phyloP scores from a whole-genome alignment of 1,139 yeast genomes.

The Kluyveromyces marxianus region DNA sequence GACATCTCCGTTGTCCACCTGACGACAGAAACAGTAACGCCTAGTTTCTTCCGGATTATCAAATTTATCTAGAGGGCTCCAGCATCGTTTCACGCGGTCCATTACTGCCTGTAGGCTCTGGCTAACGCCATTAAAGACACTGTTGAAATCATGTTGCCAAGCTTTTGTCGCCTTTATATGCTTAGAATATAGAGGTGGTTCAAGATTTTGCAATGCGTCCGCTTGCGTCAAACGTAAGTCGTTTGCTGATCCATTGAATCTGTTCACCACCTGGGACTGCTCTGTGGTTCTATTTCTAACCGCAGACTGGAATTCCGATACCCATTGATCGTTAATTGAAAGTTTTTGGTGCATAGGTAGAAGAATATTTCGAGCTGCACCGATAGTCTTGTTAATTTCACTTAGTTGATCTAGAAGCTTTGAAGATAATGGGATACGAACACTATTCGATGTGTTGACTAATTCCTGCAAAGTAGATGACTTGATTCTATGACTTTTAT shows the following conservation, averaged over 20 bases:
- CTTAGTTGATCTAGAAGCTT: constrained; percentile 9
- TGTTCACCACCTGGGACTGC: constrained; percentile 10
- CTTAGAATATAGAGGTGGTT: constrained; percentile 9
- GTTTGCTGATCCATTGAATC: constrained; percentile 23
- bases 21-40: constrained; percentile 64
- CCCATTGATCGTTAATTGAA: constrained; percentile 12
- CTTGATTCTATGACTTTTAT: constrained; percentile 22
- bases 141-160: constrained; percentile 42
- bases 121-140: constrained; percentile 36
- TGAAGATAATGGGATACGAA: constrained; percentile 20
- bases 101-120: constrained; percentile 11
- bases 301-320: constrained; percentile 8
- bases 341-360: constrained; percentile 2
- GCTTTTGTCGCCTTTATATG: constrained; percentile 28
- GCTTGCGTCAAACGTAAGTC: constrained; percentile 24
- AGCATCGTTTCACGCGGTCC: not conserved
- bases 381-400: not conserved
- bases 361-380: not conserved
- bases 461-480: no score
- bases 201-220: constrained; percentile 10
- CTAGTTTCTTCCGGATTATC: constrained; percentile 19
- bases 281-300: constrained; percentile 7
- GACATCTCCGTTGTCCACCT: constrained; percentile 51
- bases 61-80: not conserved
- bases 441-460: not conserved